A percentile compares a stretch with the other conserved stretches of the same genome.
These are phyloP conservation scores for Saraca asoca DNA, from an alignment of 331 rosid genomes.

Conservation along the genomic window DNA sequence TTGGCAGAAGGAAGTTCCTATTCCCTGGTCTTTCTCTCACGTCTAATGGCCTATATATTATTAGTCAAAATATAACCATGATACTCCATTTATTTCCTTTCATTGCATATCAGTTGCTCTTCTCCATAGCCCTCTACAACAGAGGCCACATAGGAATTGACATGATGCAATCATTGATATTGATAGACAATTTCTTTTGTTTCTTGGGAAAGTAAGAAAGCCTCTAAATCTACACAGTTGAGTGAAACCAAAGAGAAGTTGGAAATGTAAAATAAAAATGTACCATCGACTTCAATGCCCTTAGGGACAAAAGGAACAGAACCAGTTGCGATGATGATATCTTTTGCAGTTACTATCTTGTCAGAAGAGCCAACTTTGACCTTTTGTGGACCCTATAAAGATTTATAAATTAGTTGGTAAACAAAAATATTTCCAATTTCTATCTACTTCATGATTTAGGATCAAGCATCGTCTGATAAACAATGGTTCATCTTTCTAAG, in stretches of 20 bases:
- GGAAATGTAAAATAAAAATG: slow-evolving; percentile 16
- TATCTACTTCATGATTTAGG: slow-evolving; percentile 12
- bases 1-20: not conserved
- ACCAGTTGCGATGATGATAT: slow-evolving; percentile 94
- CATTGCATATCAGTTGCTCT: not conserved
- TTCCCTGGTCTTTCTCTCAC: not conserved
- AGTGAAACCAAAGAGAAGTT: slow-evolving; percentile 26
- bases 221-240: slow-evolving; percentile 15
- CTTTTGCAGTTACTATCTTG: slow-evolving; percentile 73
- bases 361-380: slow-evolving; percentile 81
- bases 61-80: not conserved
- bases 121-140: not conserved
- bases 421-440: slow-evolving; percentile 22
- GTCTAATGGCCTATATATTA: not conserved
- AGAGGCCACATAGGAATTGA: not conserved
- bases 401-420: slow-evolving; percentile 29
- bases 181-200: not conserved
- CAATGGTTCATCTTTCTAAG: slow-evolving; percentile 16
- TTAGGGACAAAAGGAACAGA: slow-evolving; percentile 97
- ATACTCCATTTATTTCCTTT: slow-evolving; percentile 12
- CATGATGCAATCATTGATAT: not conserved
- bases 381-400: slow-evolving; percentile 81
- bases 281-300: slow-evolving; percentile 98
- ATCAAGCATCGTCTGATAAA: slow-evolving; percentile 17
- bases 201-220: slow-evolving; percentile 5